Percentiles rank a stretch among this genome's conserved stretches.
These are phyloP conservation scores for Saccharomycopsis vini DNA, from an alignment of 805 yeast genomes.

Conservation along the genomic window DNA sequence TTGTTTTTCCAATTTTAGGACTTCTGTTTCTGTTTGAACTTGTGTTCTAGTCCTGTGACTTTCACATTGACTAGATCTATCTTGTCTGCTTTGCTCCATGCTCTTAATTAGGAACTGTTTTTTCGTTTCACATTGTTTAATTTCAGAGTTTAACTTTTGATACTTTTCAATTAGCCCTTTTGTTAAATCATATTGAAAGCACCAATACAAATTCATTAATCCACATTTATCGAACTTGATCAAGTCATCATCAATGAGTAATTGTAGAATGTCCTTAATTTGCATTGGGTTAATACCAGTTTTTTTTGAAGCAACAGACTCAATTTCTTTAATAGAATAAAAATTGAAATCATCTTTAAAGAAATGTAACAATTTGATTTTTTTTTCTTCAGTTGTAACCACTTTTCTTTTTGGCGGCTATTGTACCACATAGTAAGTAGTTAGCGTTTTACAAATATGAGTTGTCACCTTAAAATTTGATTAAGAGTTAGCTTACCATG, in stretches of 20 bases:
- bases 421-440: no score
- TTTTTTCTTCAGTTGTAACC: conserved; percentile 34
- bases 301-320: conserved; percentile 35
- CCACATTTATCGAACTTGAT: conserved; percentile 50
- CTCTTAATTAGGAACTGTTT: not conserved
- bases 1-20: conserved; percentile 3
- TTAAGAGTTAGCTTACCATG: no score
- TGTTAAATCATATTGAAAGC: conserved; percentile 29
- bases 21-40: not conserved
- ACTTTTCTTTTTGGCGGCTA: no score
- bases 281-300: conserved; percentile 46
- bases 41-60: not conserved
- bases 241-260: conserved; percentile 40
- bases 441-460: no score
- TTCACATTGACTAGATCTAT: not conserved
- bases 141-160: conserved; percentile 6
- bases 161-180: conserved; percentile 16
- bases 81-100: not conserved
- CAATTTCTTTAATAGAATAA: conserved; percentile 44
- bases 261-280: conserved; percentile 41
- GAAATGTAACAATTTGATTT: conserved; percentile 29
- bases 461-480: no score
- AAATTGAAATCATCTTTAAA: conserved; percentile 33
- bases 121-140: not conserved
- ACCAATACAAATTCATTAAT: conserved; percentile 42